Base-by-base conservation (phyloP, 1,284 basidiomycete genomes). In the Volvariella volvacea region DNA sequence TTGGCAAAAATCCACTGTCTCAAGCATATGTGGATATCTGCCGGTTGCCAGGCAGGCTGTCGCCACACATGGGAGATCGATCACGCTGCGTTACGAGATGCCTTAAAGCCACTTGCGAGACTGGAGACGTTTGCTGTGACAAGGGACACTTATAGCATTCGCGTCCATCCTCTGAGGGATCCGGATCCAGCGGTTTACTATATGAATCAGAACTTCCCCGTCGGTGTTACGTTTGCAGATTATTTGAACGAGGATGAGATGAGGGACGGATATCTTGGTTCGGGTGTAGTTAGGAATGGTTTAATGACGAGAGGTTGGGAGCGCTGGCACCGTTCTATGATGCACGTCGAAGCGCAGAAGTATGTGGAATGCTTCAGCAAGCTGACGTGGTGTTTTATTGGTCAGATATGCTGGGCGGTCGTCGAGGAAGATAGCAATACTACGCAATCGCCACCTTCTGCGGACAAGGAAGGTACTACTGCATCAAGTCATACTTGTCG, bases 11-110 rank as follows among this genome's bases (percentile, higher is more conserved):
- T 61, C 22, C 30, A 41, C 4, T 49, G 52, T 2, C 51, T 64
- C 3, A 37, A 51, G 31, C 50, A 48, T 34, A 50, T 64, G 4
- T 63, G 59, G 56, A 21, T 64, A 7, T 59, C 60, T 2, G 56
- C 58, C 21, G 61, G 59, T 17, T 48, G 48, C n/a, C 59, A 58
- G 38, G 39, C 44, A 3, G 49, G 51, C 2, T 50, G 51, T 46
- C 52, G 54, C 28, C 55, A 54, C 39, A 54, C 53, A n/a, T 64
- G 62, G 62, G 43, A 50, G 36, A 44, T 63, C 38, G 45, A 57
- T 38, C 60, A 61, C 39, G 25, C 46, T 1, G n/a, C 43, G 15
- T 33, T 58, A 7, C 33, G 49, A 2, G 43, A 48, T 6, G 21
- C 42, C 3, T 50, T 59, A 21, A 43, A 42, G 10, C 47, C 57